Evolutionary conservation across 1,284 basidiomycete species (phyloP).

Genomic region (Boletus semigastroideus): DNA sequence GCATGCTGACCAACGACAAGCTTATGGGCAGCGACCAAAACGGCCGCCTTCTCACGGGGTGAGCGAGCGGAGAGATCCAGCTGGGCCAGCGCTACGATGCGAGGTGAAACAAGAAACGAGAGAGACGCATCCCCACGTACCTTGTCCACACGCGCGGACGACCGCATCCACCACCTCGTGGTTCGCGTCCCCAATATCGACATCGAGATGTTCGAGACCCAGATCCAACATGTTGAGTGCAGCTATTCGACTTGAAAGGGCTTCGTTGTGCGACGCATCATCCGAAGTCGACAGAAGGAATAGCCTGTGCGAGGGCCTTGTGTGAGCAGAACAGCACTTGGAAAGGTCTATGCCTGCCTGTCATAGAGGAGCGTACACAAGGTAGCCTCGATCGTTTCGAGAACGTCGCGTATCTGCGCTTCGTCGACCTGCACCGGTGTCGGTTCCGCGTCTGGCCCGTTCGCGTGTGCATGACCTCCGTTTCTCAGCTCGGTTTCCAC

Average conservation of each 20-base stretch:
- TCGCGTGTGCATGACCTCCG: slow-evolving; percentile 18
- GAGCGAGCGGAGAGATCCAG: slow-evolving; percentile 62
- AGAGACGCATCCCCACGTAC: slow-evolving; percentile 43
- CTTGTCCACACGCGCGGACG: slow-evolving; percentile 72
- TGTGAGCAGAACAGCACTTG: neutral
- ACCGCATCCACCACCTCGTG: slow-evolving; percentile 63
- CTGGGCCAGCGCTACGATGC: slow-evolving; percentile 60
- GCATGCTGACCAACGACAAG: slow-evolving; percentile 64
- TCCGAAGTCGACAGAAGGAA: slow-evolving; percentile 70
- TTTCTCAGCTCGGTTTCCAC: slow-evolving; percentile 53
- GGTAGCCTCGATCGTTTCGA: slow-evolving; percentile 72
- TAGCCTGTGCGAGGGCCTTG: slow-evolving; percentile 39
- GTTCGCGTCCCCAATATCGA: slow-evolving; percentile 55
- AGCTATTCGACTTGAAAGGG: slow-evolving; percentile 83
- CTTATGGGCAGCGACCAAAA: slow-evolving; percentile 83
- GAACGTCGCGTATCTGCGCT: slow-evolving; percentile 48
- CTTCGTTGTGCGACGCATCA: slow-evolving; percentile 84
- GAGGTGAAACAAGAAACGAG: neutral
- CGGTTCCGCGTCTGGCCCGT: slow-evolving; percentile 19
- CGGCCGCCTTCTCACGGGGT: slow-evolving; percentile 76
- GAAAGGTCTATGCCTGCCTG: slow-evolving; percentile 20
- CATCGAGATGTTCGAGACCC: slow-evolving; percentile 81
- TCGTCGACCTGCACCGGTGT: slow-evolving; percentile 36
- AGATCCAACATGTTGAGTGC: slow-evolving; percentile 90
- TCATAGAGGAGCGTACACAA: slow-evolving; percentile 74